Evolutionary conservation across 1,284 basidiomycete species (phyloP).

Genomic region (Cutaneotrichosporon sp.): DNA sequence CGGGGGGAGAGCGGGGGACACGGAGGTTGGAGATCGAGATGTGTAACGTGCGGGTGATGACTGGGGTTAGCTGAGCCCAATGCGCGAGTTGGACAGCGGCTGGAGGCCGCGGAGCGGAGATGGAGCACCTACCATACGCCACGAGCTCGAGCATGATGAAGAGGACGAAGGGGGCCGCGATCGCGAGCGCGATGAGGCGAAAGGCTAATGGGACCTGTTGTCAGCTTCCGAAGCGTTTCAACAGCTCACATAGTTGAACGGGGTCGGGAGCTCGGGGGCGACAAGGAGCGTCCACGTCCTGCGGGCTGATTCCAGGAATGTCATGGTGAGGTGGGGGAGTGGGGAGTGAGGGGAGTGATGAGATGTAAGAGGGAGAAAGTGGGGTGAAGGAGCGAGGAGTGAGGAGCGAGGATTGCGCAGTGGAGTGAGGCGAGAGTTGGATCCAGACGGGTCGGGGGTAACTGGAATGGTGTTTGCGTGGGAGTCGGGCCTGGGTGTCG

Average conservation of each 20-base stretch:
- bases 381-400: neutral
- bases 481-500: neutral
- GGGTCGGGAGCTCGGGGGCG: slow-evolving; percentile 19
- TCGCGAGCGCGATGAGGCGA: slow-evolving; percentile 30
- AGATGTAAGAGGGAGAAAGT: neutral
- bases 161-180: slow-evolving; percentile 37
- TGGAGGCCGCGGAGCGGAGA: neutral
- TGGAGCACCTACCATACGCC: slow-evolving; percentile 34
- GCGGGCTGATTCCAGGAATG: slow-evolving; percentile 3
- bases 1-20: slow-evolving; percentile 38
- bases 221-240: neutral
- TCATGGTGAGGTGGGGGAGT: slow-evolving; percentile 3
- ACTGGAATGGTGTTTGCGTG: slow-evolving; percentile 3
- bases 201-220: slow-evolving; percentile 37
- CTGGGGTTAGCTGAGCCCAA: slow-evolving; percentile 24
- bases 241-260: slow-evolving; percentile 22
- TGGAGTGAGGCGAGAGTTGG: neutral
- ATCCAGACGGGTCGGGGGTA: neutral
- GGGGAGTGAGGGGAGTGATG: neutral
- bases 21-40: slow-evolving; percentile 39
- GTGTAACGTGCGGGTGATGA: slow-evolving; percentile 42
- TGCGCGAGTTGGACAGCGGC: neutral
- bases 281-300: slow-evolving; percentile 14
- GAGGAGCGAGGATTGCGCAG: neutral
- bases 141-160: slow-evolving; percentile 40